Percentiles rank a stretch among this genome's conserved stretches.
Conservation (phyloP, 352 stramenopile genomes). For the Globisporangium mamillatum region DNA sequence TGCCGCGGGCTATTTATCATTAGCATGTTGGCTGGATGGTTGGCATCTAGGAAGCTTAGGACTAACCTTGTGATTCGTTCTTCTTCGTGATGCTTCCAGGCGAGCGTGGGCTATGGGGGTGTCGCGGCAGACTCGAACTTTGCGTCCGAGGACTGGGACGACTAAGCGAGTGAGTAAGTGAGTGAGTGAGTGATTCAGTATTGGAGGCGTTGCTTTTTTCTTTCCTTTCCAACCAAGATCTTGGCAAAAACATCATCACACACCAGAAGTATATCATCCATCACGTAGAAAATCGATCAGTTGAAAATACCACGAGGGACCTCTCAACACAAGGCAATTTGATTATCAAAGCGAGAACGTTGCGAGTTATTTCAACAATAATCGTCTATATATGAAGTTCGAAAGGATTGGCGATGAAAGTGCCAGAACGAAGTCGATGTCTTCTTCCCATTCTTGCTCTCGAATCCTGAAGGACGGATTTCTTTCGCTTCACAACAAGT, state of each 20-base stretch:
- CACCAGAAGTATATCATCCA: not conserved
- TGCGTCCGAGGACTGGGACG: slow-evolving; percentile 65
- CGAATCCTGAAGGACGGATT: no score
- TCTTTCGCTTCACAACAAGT: no score
- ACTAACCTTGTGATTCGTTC: slow-evolving; percentile 3
- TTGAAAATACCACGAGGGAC: no score
- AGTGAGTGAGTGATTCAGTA: not conserved
- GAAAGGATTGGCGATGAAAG: no score
- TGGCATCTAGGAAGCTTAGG: not conserved
- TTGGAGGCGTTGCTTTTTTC: not conserved
- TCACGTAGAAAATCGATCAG: not conserved
- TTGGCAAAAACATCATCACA: not conserved
- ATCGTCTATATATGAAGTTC: no score
- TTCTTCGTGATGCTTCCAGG: slow-evolving; percentile 4
- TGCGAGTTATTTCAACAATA: no score
- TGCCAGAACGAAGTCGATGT: no score
- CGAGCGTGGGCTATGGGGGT: slow-evolving; percentile 26
- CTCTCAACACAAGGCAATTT: no score
- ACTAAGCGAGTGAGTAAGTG: slow-evolving; percentile 17
- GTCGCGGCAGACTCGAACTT: slow-evolving; percentile 70
- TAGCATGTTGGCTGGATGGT: no score
- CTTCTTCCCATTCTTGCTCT: no score
- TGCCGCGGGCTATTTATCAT: not conserved
- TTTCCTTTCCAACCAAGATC: not conserved
- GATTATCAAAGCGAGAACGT: no score